Evolutionary conservation across 345 rosid genomes (phyloP).

Genomic region (Arabidopsis thaliana): DNA sequence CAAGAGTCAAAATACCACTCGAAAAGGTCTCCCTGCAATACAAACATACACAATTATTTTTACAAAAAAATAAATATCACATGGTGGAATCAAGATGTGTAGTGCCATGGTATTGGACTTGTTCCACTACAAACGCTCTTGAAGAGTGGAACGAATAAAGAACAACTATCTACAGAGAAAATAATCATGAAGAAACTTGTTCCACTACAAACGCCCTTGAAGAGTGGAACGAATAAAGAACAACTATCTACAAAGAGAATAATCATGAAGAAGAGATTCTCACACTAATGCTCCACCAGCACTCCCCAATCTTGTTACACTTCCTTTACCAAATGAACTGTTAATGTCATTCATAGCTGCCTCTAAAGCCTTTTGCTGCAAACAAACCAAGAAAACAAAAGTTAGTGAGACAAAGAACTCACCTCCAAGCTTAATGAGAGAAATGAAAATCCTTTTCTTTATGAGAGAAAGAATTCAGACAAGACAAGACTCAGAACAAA

Average conservation of each 20-base stretch:
- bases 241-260: too few relatives aligned
- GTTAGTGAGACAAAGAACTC: slow-evolving; percentile 8
- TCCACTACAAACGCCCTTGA: background rate
- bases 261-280: slow-evolving; percentile 38
- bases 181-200: background rate
- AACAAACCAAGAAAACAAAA: slow-evolving; percentile 15
- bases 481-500: background rate
- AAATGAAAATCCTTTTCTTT: too few relatives aligned
- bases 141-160: background rate
- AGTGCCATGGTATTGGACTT: background rate
- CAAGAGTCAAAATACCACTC: slow-evolving; percentile 88
- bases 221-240: background rate
- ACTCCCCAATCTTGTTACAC: slow-evolving; percentile 93
- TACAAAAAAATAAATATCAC: background rate
- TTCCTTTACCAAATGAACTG: slow-evolving; percentile 89
- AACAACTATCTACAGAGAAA: too few relatives aligned
- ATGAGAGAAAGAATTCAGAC: too few relatives aligned
- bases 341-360: slow-evolving; percentile 95
- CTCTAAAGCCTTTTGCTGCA: slow-evolving; percentile 93
- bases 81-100: slow-evolving; percentile 1
- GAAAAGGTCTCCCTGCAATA: slow-evolving; percentile 85
- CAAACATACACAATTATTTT: slow-evolving; percentile 10
- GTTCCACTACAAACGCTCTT: background rate
- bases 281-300: slow-evolving; percentile 96
- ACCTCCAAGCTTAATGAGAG: too few relatives aligned